These are phyloP conservation scores for Allomyces javanicus DNA, from an alignment of 192 early-diverging fungal species.

Conservation along the genomic window DNA sequence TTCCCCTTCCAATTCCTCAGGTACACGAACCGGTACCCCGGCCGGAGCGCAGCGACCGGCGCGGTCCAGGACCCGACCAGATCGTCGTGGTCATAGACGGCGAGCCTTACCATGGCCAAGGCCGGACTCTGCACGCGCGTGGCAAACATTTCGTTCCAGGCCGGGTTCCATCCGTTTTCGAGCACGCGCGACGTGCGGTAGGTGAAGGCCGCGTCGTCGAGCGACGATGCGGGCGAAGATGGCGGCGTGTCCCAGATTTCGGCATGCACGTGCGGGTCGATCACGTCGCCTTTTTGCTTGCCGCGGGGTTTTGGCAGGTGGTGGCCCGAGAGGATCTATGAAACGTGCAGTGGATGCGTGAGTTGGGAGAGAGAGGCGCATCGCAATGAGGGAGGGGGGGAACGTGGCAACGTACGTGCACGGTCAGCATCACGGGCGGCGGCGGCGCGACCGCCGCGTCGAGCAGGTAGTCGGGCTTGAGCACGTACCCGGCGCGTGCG, in stretches of 20 bases:
- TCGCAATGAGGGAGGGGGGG: no score
- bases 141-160: not conserved
- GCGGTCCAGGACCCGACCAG: no score
- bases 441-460: constrained; percentile 1
- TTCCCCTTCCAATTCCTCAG: not conserved
- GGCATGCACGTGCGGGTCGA: constrained; percentile 39
- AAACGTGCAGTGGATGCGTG: no score
- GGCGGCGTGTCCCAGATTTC: constrained; percentile 25
- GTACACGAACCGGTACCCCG: not conserved
- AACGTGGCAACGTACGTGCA: constrained; percentile 12
- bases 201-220: no score
- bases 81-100: not conserved
- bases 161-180: constrained; percentile 23
- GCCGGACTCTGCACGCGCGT: not conserved
- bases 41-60: no score
- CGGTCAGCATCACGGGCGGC: constrained; percentile 4
- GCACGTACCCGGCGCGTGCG: constrained; percentile 55
- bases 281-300: constrained; percentile 18
- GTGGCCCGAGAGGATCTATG: constrained; percentile 31
- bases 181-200: constrained; percentile 25
- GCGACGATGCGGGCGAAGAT: no score
- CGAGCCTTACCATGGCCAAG: not conserved
- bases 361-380: no score
- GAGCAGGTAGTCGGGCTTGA: constrained; percentile 38
- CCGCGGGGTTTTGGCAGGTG: constrained; percentile 46